These are phyloP conservation scores for Daphne laureola DNA, from an alignment of 441 rosid species.

Conservation along the genomic window DNA sequence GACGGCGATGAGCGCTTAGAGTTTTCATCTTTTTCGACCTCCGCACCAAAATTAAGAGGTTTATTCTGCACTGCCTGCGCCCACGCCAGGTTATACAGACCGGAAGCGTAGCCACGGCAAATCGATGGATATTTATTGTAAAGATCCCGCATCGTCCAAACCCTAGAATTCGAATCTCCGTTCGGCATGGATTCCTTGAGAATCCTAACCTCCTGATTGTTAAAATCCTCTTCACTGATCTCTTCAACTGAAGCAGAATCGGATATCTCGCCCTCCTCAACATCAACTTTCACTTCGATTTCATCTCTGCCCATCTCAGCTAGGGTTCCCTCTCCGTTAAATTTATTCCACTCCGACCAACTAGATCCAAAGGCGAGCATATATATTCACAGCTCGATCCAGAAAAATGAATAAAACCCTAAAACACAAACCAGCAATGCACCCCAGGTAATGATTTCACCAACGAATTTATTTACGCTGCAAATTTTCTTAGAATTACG, in stretches of 20 bases:
- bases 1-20: conserved; percentile 30
- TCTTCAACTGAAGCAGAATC: conserved; percentile 57
- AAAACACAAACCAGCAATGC: conserved; percentile 1
- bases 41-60: conserved; percentile 53
- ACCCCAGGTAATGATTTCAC: conserved; percentile 1
- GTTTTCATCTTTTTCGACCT: conserved; percentile 39
- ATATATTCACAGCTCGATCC: conserved; percentile 10
- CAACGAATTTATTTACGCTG: conserved; percentile 21
- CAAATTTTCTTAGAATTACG: conserved; percentile 16
- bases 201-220: conserved; percentile 29
- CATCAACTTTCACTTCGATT: conserved; percentile 35
- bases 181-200: conserved; percentile 30
- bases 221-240: conserved; percentile 61
- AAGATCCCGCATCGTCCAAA: conserved; percentile 84
- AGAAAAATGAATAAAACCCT: neutral
- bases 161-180: conserved; percentile 31
- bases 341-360: conserved; percentile 10
- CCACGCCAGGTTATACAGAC: conserved; percentile 84
- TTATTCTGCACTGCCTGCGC: conserved; percentile 95
- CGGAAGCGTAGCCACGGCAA: conserved; percentile 45
- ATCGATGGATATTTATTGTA: conserved; percentile 36
- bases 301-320: conserved; percentile 43
- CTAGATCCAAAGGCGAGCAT: conserved; percentile 25
- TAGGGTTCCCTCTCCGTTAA: conserved; percentile 20
- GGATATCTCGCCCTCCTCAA: conserved; percentile 91